These are phyloP conservation scores for Tilletia caries DNA, from an alignment of 1,284 basidiomycete species.

Conservation along the genomic window DNA sequence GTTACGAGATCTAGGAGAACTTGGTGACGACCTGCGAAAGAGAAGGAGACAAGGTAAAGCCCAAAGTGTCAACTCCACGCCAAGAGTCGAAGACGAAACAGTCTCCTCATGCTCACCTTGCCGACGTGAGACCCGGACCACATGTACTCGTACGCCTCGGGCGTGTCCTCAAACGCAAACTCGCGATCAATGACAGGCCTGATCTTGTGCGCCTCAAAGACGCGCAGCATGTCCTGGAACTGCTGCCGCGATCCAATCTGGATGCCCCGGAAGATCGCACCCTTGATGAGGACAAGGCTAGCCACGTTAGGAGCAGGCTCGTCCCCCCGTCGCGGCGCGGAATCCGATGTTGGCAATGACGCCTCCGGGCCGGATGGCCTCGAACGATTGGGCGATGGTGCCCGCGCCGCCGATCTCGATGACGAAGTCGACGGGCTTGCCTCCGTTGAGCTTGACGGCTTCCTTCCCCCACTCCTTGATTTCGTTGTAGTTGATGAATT, in stretches of 20 bases:
- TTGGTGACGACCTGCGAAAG: slow-evolving; percentile 27
- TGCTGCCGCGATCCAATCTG: slow-evolving; percentile 53
- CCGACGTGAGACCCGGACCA: slow-evolving; percentile 45
- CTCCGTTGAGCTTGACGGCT: slow-evolving; percentile 60
- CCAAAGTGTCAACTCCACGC: not conserved
- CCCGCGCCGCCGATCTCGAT: slow-evolving; percentile 63
- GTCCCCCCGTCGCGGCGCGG: slow-evolving; percentile 45
- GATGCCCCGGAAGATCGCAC: slow-evolving; percentile 53
- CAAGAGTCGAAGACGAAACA: too few relatives aligned
- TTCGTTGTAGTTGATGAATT: slow-evolving; percentile 60
- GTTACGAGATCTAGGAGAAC: slow-evolving; percentile 5
- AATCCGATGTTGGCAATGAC: slow-evolving; percentile 61
- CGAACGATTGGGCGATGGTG: slow-evolving; percentile 59
- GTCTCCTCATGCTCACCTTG: slow-evolving; percentile 29
- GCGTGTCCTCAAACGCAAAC: slow-evolving; percentile 59
- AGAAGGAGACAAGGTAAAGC: not conserved
- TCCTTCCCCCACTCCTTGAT: slow-evolving; percentile 63
- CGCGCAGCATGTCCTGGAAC: slow-evolving; percentile 59
- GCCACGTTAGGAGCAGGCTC: slow-evolving; percentile 29
- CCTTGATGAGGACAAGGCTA: slow-evolving; percentile 23
- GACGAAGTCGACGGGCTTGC: slow-evolving; percentile 61
- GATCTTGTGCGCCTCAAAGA: slow-evolving; percentile 57
- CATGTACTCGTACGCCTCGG: slow-evolving; percentile 58
- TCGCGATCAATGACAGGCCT: slow-evolving; percentile 60
- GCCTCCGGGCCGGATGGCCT: slow-evolving; percentile 57